Conservation (phyloP, 2,329 filamentous ascomycete species). For the Microsporum canis region DNA sequence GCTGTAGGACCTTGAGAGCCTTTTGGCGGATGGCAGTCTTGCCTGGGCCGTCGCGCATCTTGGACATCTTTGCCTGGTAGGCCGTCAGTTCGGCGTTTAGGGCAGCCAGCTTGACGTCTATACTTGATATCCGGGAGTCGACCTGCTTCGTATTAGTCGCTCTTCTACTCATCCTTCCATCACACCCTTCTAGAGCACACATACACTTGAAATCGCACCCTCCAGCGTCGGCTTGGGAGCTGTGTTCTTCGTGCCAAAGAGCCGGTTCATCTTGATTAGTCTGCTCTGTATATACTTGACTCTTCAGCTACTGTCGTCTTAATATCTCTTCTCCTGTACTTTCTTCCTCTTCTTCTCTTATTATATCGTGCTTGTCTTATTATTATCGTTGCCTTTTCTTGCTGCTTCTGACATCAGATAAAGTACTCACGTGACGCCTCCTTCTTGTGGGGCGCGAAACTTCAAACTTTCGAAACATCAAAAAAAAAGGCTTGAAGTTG, state of each 20-base stretch:
- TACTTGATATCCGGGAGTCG: constrained; percentile 68
- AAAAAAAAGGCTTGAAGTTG: background rate
- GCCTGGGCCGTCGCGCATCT: constrained; percentile 91
- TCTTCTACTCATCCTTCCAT: background rate
- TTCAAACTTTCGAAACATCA: background rate
- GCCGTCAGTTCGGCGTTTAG: constrained; percentile 80
- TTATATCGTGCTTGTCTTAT: background rate
- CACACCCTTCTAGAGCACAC: constrained; percentile 10
- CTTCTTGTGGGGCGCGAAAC: constrained; percentile 2
- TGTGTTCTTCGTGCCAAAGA: constrained; percentile 81
- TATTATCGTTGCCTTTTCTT: background rate
- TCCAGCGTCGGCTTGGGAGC: constrained; percentile 82
- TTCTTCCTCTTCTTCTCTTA: background rate
- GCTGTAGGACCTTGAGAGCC: constrained; percentile 84
- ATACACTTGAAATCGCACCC: constrained; percentile 69
- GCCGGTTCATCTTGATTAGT: constrained; percentile 64
- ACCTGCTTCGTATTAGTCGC: constrained; percentile 39
- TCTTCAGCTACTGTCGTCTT: background rate
- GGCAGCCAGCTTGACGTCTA: constrained; percentile 90
- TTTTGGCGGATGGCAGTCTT: constrained; percentile 90
- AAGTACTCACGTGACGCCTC: background rate
- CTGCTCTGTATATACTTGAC: background rate
- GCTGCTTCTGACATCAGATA: background rate
- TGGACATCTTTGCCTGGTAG: constrained; percentile 76
- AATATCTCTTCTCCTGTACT: background rate